Evolutionary conservation across 2,329 filamentous ascomycete genomes (phyloP).

Genomic region (Colletotrichum nymphaeae): DNA sequence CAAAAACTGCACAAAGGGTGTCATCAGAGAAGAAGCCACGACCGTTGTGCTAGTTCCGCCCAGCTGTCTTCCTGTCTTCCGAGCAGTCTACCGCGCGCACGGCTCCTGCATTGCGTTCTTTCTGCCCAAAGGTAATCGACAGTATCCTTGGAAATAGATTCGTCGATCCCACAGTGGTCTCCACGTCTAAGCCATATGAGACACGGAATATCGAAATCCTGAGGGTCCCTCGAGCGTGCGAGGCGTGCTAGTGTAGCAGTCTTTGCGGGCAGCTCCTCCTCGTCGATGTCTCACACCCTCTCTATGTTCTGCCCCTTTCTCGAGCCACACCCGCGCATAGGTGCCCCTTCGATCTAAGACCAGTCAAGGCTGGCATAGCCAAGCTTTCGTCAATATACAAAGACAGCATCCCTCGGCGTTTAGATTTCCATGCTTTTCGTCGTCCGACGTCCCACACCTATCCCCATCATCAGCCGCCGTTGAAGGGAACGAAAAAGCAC

Average conservation of each 20-base stretch:
- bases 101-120: not conserved
- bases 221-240: not conserved
- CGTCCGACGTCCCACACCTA: not conserved
- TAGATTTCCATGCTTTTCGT: not conserved
- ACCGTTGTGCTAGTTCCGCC: conserved; percentile 5
- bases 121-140: conserved; percentile 16
- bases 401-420: not conserved
- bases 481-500: not conserved
- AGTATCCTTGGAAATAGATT: conserved; percentile 11
- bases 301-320: not conserved
- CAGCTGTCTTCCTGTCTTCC: not conserved
- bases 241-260: conserved; percentile 11
- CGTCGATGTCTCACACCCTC: conserved; percentile 20
- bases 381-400: conserved; percentile 14
- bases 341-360: not conserved
- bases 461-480: not conserved
- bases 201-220: conserved; percentile 13
- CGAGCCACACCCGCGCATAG: not conserved
- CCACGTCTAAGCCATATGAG: conserved; percentile 20
- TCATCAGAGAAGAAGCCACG: conserved; percentile 1
- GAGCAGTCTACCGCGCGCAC: conserved; percentile 10
- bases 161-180: conserved; percentile 22
- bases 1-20: not conserved
- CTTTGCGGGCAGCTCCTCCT: conserved; percentile 3
- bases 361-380: not conserved